Percentiles rank a stretch among this genome's conserved stretches.
Conservation (phyloP, 2,329 filamentous ascomycete genomes). For the Diaporthe helianthi region DNA sequence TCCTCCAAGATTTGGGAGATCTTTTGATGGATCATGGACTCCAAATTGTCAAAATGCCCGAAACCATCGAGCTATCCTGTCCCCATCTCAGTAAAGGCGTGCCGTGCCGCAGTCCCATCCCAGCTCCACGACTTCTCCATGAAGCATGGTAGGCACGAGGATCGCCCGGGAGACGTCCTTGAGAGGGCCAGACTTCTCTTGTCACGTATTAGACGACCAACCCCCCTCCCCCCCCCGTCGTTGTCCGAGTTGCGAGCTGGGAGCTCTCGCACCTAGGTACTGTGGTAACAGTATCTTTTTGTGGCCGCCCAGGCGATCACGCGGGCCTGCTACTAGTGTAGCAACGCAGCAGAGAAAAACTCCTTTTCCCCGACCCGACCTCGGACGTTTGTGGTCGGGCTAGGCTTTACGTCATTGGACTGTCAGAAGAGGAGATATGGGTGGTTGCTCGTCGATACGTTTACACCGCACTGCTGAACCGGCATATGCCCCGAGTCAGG, state of each 20-base stretch:
- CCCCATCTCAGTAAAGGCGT: conserved; percentile 33
- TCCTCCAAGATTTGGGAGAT: conserved; percentile 35
- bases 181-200: conserved; percentile 13
- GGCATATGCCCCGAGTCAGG: conserved; percentile 29
- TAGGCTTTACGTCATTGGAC: conserved; percentile 27
- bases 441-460: conserved; percentile 21
- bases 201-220: background rate
- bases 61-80: conserved; percentile 25
- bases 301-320: background rate
- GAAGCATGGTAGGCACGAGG: conserved; percentile 18
- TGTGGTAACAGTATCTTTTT: too few species aligned
- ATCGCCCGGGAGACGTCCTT: conserved; percentile 14
- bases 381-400: conserved; percentile 15
- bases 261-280: background rate
- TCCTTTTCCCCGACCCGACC: conserved; percentile 23
- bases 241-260: background rate
- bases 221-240: background rate
- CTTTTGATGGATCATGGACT: conserved; percentile 32
- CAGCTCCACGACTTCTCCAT: conserved; percentile 31
- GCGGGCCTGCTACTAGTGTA: conserved; percentile 5
- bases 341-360: conserved; percentile 15
- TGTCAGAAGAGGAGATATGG: conserved; percentile 14
- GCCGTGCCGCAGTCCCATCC: conserved; percentile 34
- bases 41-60: conserved; percentile 29
- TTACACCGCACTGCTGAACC: conserved; percentile 29